Conservation (phyloP, 2,329 filamentous ascomycete species). For the Sarocladium strictum region DNA sequence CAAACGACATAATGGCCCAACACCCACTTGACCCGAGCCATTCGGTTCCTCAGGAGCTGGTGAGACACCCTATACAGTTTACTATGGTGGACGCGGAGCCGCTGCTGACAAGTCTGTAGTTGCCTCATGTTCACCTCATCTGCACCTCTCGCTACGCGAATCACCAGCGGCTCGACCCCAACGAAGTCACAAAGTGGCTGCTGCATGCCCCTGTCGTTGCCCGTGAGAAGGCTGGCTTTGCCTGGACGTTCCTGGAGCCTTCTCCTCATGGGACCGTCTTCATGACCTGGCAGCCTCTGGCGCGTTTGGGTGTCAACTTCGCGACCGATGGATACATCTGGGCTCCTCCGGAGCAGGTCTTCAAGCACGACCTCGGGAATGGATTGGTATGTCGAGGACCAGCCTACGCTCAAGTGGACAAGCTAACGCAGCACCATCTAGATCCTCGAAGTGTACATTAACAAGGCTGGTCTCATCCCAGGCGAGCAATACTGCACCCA, state of each 20-base stretch:
- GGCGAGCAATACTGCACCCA: conserved; percentile 72
- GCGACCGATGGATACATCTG: conserved; percentile 91
- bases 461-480: conserved; percentile 73
- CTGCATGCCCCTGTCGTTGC: conserved; percentile 79
- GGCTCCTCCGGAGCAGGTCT: conserved; percentile 74
- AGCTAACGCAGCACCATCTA: conserved; percentile 27
- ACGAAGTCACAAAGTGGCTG: conserved; percentile 78
- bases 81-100: not conserved
- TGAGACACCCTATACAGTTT: conserved; percentile 18
- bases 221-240: conserved; percentile 78
- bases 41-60: conserved; percentile 37
- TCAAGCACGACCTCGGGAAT: conserved; percentile 64
- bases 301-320: conserved; percentile 65
- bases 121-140: conserved; percentile 84
- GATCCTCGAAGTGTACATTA: conserved; percentile 84
- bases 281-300: conserved; percentile 81
- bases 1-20: conserved; percentile 29
- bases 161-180: conserved; percentile 63
- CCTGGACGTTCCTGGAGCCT: conserved; percentile 84
- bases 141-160: conserved; percentile 77
- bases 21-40: conserved; percentile 31
- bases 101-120: conserved; percentile 40
- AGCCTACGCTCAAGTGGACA: not conserved
- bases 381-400: conserved; percentile 40
- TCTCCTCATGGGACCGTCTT: conserved; percentile 78